Base-by-base conservation (phyloP, 176 grass and related monocot species). In the Paspalum vaginatum region DNA sequence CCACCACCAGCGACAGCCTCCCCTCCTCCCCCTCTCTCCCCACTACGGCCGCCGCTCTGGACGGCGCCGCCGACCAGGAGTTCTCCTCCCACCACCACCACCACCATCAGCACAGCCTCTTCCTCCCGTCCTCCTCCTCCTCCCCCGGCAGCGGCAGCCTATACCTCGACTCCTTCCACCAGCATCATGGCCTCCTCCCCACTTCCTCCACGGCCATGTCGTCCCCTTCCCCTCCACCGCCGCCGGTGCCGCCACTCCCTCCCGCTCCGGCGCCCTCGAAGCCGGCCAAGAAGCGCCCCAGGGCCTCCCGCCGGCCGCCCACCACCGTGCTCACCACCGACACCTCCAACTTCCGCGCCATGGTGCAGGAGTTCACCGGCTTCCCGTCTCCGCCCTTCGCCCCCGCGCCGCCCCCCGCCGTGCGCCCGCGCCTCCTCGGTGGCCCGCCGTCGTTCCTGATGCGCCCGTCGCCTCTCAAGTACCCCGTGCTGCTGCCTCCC, bases 301-400 rank as follows among this genome's bases (percentile, higher is more conserved):
- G 96, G 65, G 93, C 93, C 17, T 99, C 93, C 9, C 74, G 93
- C 72, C 81, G 93, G 2, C 88, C 93, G 7, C 90, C 90, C 79
- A 99, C 96, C 50, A 99, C 96, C 5, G 96, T 99, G 15, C 76
- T 99, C 80, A 89, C 82, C 72, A 99, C 96, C 10, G 90, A 99
- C 86, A 91, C 90, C 26, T 95, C 96, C 61, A 99, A 99, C 81
- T 99, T 99, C 78, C 96, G 92, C 58, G 90, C 93, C 86, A 95
- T 99, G 96, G 96, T 99, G 64, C 96, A 99, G 77, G 92, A 99
- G 93, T 99, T 99, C 88, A 99, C 96, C 20, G 96, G 96, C 51
- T 99, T 99, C 76, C 96, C 92, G 4, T 67, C 90, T n/a, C 83
- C 96, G 22, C 88, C 88, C 57, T 94, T 91, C 52, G 89, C 88